Evolutionary conservation across 345 rosid species (phyloP).

Genomic region (Aurinia saxatilis): DNA sequence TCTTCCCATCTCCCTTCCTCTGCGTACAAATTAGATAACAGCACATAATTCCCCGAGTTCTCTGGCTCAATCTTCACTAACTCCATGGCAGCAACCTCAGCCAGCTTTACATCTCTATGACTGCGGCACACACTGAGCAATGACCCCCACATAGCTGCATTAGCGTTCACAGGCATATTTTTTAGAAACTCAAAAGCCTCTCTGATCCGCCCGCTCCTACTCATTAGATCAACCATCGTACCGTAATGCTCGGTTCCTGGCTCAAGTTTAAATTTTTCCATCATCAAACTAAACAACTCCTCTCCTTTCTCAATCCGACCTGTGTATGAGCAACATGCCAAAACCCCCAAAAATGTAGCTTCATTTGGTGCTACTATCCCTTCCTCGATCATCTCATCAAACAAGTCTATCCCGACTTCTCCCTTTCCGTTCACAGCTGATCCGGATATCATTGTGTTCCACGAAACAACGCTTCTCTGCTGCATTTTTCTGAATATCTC

Average conservation of each 20-base stretch:
- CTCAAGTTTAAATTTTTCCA: constrained; percentile 27
- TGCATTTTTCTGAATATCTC: constrained; percentile 39
- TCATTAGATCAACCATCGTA: constrained; percentile 64
- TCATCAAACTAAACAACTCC: constrained; percentile 47
- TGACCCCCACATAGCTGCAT: constrained; percentile 62
- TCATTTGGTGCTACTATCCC: constrained; percentile 41
- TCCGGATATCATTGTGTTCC: constrained; percentile 68
- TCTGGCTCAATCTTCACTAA: constrained; percentile 47
- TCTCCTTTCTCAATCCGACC: constrained; percentile 47
- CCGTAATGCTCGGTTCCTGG: constrained; percentile 65
- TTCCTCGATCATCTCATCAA: constrained; percentile 44
- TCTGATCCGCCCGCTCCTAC: constrained; percentile 43
- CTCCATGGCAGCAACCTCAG: constrained; percentile 50
- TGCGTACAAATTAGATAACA: constrained; percentile 63
- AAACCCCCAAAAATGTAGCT: constrained; percentile 42
- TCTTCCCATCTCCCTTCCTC: constrained; percentile 66
- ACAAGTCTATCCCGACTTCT: constrained; percentile 42
- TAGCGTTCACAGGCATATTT: constrained; percentile 38
- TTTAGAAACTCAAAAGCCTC: constrained; percentile 60
- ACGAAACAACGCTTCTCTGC: constrained; percentile 44
- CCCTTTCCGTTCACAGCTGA: constrained; percentile 57
- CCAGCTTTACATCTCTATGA: constrained; percentile 53
- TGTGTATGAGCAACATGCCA: constrained; percentile 62
- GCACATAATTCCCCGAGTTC: constrained; percentile 68
- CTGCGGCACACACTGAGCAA: constrained; percentile 62